phyloP scores from a whole-genome alignment of 176 grass and related monocot genomes.

The Chrysopogon serrulatus region DNA sequence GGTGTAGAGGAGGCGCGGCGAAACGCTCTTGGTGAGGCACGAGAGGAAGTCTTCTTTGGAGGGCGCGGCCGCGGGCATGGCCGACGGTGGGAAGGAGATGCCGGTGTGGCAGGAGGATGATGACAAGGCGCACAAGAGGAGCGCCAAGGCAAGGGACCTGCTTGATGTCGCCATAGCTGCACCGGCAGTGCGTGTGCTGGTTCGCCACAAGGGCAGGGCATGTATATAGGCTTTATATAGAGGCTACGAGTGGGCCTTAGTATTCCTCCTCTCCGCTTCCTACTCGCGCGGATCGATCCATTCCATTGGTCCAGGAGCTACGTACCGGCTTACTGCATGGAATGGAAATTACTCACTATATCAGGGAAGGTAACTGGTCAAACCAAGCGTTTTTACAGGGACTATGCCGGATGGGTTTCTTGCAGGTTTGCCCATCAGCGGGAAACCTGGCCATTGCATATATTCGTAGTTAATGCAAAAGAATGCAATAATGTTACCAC shows the following conservation, averaged over 20 bases:
- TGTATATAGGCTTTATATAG: slow-evolving; percentile 21
- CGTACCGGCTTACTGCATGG: too few species aligned
- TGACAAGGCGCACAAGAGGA: slow-evolving; percentile 27
- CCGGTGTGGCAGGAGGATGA: not conserved
- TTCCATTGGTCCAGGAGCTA: not conserved
- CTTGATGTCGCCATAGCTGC: slow-evolving; percentile 25
- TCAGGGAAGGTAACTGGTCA: slow-evolving; percentile 5
- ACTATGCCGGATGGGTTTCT: not conserved
- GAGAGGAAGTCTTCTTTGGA: slow-evolving; percentile 27
- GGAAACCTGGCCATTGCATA: too few species aligned
- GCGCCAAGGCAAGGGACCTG: not conserved
- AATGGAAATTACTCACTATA: too few species aligned
- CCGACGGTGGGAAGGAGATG: not conserved
- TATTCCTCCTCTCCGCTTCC: not conserved
- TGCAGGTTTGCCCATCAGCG: too few species aligned
- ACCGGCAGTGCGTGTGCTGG: not conserved
- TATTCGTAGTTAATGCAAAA: too few species aligned
- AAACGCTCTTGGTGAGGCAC: slow-evolving; percentile 28
- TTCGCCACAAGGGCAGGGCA: not conserved
- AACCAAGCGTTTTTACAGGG: not conserved
- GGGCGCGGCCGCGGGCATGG: not conserved
- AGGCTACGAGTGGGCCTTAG: not conserved
- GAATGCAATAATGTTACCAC: too few species aligned
- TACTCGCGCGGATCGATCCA: slow-evolving; percentile 4
- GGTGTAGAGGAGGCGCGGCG: slow-evolving; percentile 27